Evolutionary conservation across 1,284 basidiomycete genomes (phyloP), one percentile per base, ranked within the genome.

Genomic region (Trametes versicolor): DNA sequence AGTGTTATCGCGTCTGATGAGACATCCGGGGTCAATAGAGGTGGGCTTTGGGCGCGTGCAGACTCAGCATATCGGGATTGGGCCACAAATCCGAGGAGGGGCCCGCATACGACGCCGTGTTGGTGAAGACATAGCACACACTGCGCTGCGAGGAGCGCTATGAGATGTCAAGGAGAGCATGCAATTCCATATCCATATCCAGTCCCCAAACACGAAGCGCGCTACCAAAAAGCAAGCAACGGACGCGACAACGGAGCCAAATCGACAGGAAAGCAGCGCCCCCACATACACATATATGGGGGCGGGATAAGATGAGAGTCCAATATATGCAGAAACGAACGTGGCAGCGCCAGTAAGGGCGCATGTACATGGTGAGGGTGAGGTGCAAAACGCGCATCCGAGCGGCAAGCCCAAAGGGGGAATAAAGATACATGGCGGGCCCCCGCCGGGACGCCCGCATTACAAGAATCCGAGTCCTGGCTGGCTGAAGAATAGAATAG

Each of bases 291-390:
- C n/a, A n/a, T n/a, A 25, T 32, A 27, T 8, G 25, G 23, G 10
- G 47, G 47, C 21, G 29, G 27, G 17, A 19, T 9, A 25, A 3
- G 37, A 43, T 17, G 21, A 27, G 27, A 39, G 57, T 58, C 57
- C 57, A 32, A 58, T 58, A 58, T 58, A 29, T 49, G 48, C 48
- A 49, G 48, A 29, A 58, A 49, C 34, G 57, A 58, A 27, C 17
- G 57, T 58, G 47, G 45, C 9, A 48, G 55, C 45, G 32, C 48
- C 45, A 21, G 36, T 57, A 36, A 17, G 29, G 29, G 45, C n/a
- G 23, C 45, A 36, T 9, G 32, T 32, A 23, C 10, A 48, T 17
- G 32, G n/a, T 32, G 36, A n/a, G 37, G 23, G 19, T 19, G 17
- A 8, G 21, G 29, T 23, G 17, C 15, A 39, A 8, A 29, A 37